Evolutionary conservation across 2,329 filamentous ascomycete species (phyloP).

Genomic region (Exophiala spinifera): DNA sequence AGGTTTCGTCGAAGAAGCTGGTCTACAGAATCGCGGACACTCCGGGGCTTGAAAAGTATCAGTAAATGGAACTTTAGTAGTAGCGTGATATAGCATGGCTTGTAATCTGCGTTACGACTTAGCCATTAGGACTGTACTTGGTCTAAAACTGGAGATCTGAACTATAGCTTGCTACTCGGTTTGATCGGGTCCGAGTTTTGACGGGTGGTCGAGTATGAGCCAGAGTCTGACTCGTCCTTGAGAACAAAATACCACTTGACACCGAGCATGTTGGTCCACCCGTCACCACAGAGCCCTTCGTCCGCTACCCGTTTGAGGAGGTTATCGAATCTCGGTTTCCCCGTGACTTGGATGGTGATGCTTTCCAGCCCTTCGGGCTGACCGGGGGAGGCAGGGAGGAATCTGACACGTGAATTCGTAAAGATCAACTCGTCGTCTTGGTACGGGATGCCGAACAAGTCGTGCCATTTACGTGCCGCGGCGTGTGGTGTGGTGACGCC

Average conservation of each 20-base stretch:
- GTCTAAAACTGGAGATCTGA: too few relatives aligned
- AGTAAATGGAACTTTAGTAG: constrained; percentile 2
- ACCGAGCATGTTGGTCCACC: constrained; percentile 39
- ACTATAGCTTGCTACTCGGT: too few relatives aligned
- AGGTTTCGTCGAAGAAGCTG: too few relatives aligned
- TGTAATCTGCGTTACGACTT: too few relatives aligned
- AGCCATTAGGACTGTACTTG: too few relatives aligned
- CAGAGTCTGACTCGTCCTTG: not conserved
- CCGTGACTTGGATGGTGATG: constrained; percentile 40
- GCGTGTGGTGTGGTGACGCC: constrained; percentile 32
- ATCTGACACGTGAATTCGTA: constrained; percentile 37
- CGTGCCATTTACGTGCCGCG: constrained; percentile 41
- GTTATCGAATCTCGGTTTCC: constrained; percentile 32
- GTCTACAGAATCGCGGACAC: too few relatives aligned
- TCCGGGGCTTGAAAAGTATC: not conserved
- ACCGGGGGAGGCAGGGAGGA: constrained; percentile 36
- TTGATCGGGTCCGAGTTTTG: too few relatives aligned
- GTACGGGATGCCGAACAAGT: constrained; percentile 36
- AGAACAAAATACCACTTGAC: constrained; percentile 38
- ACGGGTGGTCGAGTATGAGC: too few relatives aligned
- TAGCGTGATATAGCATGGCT: not conserved
- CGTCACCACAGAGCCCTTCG: constrained; percentile 34
- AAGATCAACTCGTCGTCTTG: constrained; percentile 30
- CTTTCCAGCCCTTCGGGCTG: constrained; percentile 38
- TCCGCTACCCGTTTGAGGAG: constrained; percentile 35